Conservation (phyloP, 441 rosid genomes). For the Gossypium gossypioides region DNA sequence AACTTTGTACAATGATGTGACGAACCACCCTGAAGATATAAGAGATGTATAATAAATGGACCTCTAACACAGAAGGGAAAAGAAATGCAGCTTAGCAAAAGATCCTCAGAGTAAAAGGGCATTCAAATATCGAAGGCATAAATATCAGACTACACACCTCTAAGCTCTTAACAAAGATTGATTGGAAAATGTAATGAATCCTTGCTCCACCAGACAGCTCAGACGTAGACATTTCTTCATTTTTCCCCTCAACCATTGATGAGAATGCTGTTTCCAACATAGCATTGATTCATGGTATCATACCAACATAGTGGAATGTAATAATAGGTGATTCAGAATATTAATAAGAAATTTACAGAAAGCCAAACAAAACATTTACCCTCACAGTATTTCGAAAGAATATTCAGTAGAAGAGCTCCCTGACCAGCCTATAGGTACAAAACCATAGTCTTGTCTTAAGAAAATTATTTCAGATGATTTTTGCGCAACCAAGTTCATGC, state of each 20-base stretch:
- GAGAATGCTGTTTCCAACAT: constrained; percentile 58
- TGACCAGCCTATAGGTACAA: constrained; percentile 69
- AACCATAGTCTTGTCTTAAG: neutral
- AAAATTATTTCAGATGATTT: neutral
- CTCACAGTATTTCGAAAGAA: constrained; percentile 84
- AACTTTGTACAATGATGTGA: neutral
- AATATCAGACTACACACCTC: constrained; percentile 38
- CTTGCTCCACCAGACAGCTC: constrained; percentile 92
- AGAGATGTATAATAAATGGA: neutral
- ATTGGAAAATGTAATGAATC: constrained; percentile 74
- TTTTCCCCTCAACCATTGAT: constrained; percentile 77
- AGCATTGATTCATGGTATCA: constrained; percentile 1
- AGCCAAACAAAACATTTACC: constrained; percentile 35
- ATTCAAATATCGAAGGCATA: neutral
- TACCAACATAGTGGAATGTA: constrained; percentile 2
- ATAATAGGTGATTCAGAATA: neutral
- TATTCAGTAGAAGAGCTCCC: constrained; percentile 86
- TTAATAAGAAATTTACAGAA: neutral
- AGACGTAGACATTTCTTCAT: constrained; percentile 76
- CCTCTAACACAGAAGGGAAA: neutral
- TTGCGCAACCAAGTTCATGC: neutral
- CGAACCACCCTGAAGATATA: neutral
- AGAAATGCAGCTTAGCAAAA: neutral
- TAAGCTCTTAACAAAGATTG: constrained; percentile 71
- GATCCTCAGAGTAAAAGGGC: neutral